A percentile compares a stretch with the other conserved stretches of the same genome.
Conservation (phyloP, 2,329 filamentous ascomycete species). For the Alternaria arborescens region DNA sequence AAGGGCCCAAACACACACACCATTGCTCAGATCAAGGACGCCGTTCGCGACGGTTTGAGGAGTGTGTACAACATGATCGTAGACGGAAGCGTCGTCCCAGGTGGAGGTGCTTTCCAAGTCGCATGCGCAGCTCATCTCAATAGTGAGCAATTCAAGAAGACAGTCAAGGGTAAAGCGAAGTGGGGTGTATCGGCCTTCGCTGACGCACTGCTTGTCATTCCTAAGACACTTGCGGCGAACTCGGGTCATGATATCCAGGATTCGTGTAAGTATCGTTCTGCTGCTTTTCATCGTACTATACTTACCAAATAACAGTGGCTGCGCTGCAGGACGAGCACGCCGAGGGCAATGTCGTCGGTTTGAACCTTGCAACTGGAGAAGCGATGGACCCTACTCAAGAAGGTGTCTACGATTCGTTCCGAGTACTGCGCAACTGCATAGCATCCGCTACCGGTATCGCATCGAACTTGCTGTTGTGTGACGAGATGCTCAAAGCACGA, state of each 20-base stretch:
- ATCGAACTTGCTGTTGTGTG: constrained; percentile 91
- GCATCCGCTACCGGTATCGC: constrained; percentile 95
- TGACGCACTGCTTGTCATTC: constrained; percentile 92
- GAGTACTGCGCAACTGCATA: constrained; percentile 90
- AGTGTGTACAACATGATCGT: constrained; percentile 99
- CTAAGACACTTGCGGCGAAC: constrained; percentile 96
- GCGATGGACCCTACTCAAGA: constrained; percentile 94
- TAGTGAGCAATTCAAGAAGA: constrained; percentile 85
- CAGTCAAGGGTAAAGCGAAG: constrained; percentile 97
- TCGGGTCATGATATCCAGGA: constrained; percentile 97
- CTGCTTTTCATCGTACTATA: constrained; percentile 11
- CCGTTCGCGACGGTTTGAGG: constrained; percentile 90
- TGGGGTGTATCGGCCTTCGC: constrained; percentile 95
- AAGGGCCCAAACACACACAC: constrained; percentile 98
- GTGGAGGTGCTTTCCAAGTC: constrained; percentile 94
- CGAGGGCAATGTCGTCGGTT: constrained; percentile 84
- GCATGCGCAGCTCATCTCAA: constrained; percentile 88
- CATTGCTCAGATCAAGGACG: constrained; percentile 95
- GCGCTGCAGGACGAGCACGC: constrained; percentile 83
- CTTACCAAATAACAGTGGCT: constrained; percentile 68
- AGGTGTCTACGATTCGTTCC: constrained; percentile 95
- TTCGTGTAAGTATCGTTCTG: constrained; percentile 69
- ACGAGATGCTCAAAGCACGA: constrained; percentile 95
- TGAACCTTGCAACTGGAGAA: constrained; percentile 86
- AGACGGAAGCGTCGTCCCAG: constrained; percentile 94